Evolutionary conservation across 169 alveolate genomes (phyloP), one percentile per base, ranked within the genome.

Genomic region (Eimeria acervulina): DNA sequence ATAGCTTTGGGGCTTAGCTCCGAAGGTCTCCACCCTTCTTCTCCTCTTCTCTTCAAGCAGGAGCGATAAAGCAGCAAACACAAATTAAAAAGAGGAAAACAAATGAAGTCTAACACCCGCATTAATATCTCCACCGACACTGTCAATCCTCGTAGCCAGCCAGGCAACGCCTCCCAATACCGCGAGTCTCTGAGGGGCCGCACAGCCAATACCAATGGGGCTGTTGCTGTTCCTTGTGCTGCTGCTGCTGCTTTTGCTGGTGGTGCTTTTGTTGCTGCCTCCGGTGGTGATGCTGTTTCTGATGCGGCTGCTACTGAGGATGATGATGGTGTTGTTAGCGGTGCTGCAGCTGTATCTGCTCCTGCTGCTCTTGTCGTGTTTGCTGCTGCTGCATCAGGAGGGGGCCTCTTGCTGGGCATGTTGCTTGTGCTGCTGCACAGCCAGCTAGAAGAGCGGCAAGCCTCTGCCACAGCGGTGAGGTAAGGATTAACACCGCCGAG

Each of bases 371-470:
- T n/a, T n/a, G 7, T 66, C 23, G 40, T 66, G 40, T 5, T 40
- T 44, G 19, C 61, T 23, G 36, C 52, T 4, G 7, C 89, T n/a
- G 19, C 31, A 40, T 13, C 10, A 17, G 13, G 68, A 36, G 36
- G 36, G 36, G 72, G 13, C 72, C 2, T 61, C 10, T 61, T 19
- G 38, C 26, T 61, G 5, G 72, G 72, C 38, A 61, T 23, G 36
- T 19, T 26, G 5, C 13, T 3, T 61, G 72, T 3, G 36, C 38
- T 61, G 31, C n/a, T 78, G 89, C 68, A 42, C 10, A 1, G 7
- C 91, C 91, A 83, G 31, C 91, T 74, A 4, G 51, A 10, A 12
- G 91, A 83, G 51, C 91, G 91, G 52, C 91, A 83, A 26, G 74
- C 91, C 47, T 83, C 91, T 31, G 74, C 91, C 15, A 51, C 91